Conservation (phyloP, 2,329 filamentous ascomycete species). For the Catunica adiposa region DNA sequence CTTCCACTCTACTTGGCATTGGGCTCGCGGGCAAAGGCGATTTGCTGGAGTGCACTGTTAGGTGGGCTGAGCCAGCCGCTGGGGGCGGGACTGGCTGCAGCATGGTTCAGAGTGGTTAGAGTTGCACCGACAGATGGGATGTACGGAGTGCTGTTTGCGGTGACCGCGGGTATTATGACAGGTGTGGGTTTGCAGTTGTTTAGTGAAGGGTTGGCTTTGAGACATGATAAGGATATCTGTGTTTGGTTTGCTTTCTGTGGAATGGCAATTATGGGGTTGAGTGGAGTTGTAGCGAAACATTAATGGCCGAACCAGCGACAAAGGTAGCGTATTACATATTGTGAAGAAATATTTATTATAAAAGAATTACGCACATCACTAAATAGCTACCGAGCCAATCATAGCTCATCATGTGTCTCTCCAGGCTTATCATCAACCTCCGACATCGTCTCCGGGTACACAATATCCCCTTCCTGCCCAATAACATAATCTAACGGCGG, state of each 20-base stretch:
- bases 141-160: slow-evolving; percentile 75
- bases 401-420: not conserved
- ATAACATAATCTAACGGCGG: too few species aligned
- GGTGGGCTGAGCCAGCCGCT: slow-evolving; percentile 78
- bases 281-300: slow-evolving; percentile 61
- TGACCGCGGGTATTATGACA: slow-evolving; percentile 87
- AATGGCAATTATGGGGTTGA: slow-evolving; percentile 75
- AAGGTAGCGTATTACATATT: too few species aligned
- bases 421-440: too few species aligned
- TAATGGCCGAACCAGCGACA: too few species aligned
- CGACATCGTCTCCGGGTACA: too few species aligned
- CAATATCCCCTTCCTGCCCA: too few species aligned
- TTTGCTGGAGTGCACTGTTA: slow-evolving; percentile 66
- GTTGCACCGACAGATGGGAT: slow-evolving; percentile 6
- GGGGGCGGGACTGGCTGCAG: slow-evolving; percentile 65
- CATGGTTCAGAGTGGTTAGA: slow-evolving; percentile 63
- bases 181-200: slow-evolving; percentile 83
- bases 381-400: too few species aligned
- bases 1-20: slow-evolving; percentile 85
- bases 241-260: slow-evolving; percentile 69
- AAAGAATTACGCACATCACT: too few species aligned
- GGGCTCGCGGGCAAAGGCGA: slow-evolving; percentile 61
- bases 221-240: slow-evolving; percentile 61
- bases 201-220: slow-evolving; percentile 67
- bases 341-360: too few species aligned